A percentile compares a stretch with the other conserved stretches of the same genome.
Conservation (phyloP, 1,284 basidiomycete species). For the Malassezia sp. region DNA sequence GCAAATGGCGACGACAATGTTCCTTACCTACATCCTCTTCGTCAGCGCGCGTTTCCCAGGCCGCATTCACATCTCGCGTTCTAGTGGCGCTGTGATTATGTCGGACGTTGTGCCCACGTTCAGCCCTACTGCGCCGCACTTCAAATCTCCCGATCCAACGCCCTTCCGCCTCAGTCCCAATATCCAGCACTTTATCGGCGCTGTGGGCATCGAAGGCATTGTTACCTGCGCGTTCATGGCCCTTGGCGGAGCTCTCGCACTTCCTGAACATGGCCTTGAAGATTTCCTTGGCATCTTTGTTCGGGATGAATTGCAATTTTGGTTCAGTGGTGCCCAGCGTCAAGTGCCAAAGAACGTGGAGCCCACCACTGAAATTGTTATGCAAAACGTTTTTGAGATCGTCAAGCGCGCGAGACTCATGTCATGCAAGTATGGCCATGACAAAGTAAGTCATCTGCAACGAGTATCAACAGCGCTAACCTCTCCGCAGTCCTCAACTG, state of each 20-base stretch:
- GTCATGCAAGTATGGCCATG: constrained; percentile 70
- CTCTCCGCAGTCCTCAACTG: not conserved
- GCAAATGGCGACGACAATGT: constrained; percentile 75
- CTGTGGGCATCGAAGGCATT: constrained; percentile 78
- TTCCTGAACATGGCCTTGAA: constrained; percentile 81
- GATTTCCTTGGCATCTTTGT: constrained; percentile 79
- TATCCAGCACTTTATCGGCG: constrained; percentile 84
- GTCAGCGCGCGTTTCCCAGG: constrained; percentile 71
- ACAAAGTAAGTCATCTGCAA: constrained; percentile 58
- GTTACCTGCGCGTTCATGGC: constrained; percentile 78
- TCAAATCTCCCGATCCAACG: constrained; percentile 70
- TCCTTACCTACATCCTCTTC: constrained; percentile 82
- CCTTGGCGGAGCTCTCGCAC: constrained; percentile 75
- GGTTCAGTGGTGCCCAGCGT: constrained; percentile 49
- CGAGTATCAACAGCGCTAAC: not conserved
- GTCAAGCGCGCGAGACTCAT: constrained; percentile 74
- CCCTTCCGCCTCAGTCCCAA: constrained; percentile 97
- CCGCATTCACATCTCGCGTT: constrained; percentile 76
- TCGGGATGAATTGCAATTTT: constrained; percentile 77
- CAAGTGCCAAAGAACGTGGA: constrained; percentile 26
- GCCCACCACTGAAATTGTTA: constrained; percentile 57
- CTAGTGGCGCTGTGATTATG: constrained; percentile 46
- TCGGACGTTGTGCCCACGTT: constrained; percentile 43
- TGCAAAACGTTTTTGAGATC: constrained; percentile 64
- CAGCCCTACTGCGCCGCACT: constrained; percentile 57